Percentiles rank a stretch among this genome's conserved stretches.
These are phyloP conservation scores for Penicillium dipodomyicola DNA, from an alignment of 495 filamentous ascomycete species.

Conservation along the genomic window DNA sequence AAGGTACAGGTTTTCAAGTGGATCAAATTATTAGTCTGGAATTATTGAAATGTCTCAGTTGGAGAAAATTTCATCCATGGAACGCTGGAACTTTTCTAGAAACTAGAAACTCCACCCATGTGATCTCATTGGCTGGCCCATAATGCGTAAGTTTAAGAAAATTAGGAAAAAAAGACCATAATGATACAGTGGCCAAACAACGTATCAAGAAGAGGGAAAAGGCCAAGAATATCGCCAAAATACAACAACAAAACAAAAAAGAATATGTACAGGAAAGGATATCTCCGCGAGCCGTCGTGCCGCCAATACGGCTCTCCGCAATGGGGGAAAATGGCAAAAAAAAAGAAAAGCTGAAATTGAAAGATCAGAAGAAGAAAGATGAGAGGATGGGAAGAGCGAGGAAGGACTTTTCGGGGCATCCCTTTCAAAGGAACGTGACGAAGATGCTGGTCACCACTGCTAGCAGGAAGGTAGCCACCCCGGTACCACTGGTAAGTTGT, in stretches of 20 bases:
- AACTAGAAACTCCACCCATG: not conserved
- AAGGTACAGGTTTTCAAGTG: not conserved
- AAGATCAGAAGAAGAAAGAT: not conserved
- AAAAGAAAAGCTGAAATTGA: not conserved
- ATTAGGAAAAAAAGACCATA: not conserved
- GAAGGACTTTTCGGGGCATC: not conserved
- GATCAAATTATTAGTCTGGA: not conserved
- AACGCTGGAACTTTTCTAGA: not conserved
- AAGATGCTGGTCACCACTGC: not conserved
- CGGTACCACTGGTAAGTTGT: not conserved
- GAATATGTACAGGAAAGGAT: slow-evolving; percentile 5
- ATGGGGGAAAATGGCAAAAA: not conserved
- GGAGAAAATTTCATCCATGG: not conserved
- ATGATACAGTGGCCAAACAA: not conserved
- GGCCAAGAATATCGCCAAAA: not conserved
- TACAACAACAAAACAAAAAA: not conserved
- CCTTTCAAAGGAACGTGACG: not conserved
- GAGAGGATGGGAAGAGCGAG: not conserved
- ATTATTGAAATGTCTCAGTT: not conserved
- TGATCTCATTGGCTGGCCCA: not conserved
- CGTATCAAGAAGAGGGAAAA: not conserved
- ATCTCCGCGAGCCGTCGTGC: not conserved
- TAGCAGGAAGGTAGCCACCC: not conserved
- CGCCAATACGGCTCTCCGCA: not conserved
- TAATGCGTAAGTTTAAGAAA: not conserved